Base-by-base conservation (phyloP, 331 rosid species). In the Saraca asoca region DNA sequence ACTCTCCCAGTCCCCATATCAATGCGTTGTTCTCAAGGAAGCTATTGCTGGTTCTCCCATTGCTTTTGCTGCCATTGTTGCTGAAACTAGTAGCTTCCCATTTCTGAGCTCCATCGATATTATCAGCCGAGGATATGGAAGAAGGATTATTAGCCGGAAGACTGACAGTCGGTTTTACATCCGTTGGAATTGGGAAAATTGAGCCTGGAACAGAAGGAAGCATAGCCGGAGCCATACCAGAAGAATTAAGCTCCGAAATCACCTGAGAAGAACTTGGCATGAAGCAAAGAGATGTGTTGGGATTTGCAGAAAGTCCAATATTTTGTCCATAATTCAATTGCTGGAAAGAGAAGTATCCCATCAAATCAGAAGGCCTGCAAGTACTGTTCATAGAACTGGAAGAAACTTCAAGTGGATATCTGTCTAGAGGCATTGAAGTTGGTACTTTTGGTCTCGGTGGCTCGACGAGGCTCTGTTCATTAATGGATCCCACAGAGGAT, bases 341-440 rank as follows among this genome's bases (percentile, higher is more conserved):
- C 34, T 81, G 87, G 52, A 86, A 91, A 29, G 95, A 72, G 74
- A 88, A 85, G 24, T 84, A 86, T n/a, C 83, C 84, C 54, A 55
- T 66, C 55, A 69, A 50, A 68, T 84, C 95, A 57, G 81, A 71
- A 18, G 95, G 70, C 50, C 10, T 69, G 64, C 29, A 62, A 62
- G 24, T 73, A 14, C 48, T 68, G 13, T 51, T 56, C 51, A 68
- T 83, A 67, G 83, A 79, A 46, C 43, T 58, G 7, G 83, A 67
- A 24, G 89, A 78, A 53, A 68, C 79, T 66, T 87, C 80, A 51
- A 81, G 50, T 7, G 88, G 87, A 75, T 69, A 69, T 14, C 52
- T 18, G 10, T 79, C 75, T 48, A 68, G 46, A 16, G 79, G 51
- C 29, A 63, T 39, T 1, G 72, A 51, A 57, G 35, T 14, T 15